Conservation (phyloP, 2,329 filamentous ascomycete species). For the Apiospora rasikravindrae region DNA sequence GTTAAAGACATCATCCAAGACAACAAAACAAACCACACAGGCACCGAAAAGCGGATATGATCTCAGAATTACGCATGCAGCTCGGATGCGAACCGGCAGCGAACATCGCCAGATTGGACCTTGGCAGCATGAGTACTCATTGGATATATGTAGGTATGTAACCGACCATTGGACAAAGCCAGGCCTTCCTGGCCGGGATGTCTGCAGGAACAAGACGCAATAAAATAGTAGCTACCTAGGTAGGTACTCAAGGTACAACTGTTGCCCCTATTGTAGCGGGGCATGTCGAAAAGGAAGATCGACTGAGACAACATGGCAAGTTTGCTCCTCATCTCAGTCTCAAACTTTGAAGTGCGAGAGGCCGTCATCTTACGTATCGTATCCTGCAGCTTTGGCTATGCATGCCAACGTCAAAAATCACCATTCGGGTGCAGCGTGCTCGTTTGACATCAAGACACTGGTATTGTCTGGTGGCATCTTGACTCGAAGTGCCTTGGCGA, state of each 20-base stretch:
- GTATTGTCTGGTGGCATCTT: not conserved
- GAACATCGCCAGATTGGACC: not conserved
- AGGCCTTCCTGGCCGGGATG: not conserved
- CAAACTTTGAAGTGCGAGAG: not conserved
- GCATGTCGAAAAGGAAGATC: not conserved
- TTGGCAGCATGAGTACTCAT: not conserved
- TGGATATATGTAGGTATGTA: not conserved
- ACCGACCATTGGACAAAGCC: not conserved
- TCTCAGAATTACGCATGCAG: not conserved
- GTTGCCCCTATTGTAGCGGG: not conserved
- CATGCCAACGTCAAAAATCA: not conserved
- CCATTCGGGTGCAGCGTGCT: not conserved
- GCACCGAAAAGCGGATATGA: not conserved
- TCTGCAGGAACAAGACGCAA: not conserved
- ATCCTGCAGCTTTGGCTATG: not conserved
- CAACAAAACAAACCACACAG: not conserved
- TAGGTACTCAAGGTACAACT: not conserved
- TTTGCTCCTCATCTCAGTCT: not conserved
- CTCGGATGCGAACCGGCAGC: not conserved
- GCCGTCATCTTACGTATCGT: not conserved
- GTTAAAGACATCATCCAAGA: not conserved
- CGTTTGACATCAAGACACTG: not conserved
- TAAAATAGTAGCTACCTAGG: not conserved
- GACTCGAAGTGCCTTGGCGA: not conserved
- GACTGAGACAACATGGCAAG: not conserved